These are phyloP conservation scores for Magnaporthales sp. DNA, from an alignment of 2,329 filamentous ascomycete genomes.

Conservation along the genomic window DNA sequence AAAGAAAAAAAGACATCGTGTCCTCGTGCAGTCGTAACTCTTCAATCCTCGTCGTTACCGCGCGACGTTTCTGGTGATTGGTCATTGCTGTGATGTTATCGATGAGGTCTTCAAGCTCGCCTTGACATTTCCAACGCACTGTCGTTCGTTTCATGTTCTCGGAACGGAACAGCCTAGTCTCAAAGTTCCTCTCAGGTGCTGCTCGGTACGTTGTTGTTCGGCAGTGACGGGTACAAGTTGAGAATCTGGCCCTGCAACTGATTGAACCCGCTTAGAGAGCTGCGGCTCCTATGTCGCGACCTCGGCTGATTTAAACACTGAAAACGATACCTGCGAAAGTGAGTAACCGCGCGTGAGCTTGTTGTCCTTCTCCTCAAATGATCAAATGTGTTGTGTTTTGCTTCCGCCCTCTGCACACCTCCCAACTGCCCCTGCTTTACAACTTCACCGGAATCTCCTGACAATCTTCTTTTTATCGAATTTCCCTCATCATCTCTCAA, in stretches of 20 bases:
- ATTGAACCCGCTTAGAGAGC: constrained; percentile 15
- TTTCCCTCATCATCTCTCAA: not conserved
- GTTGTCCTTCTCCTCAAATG: not conserved
- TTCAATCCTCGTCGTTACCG: not conserved
- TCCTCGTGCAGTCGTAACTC: not conserved
- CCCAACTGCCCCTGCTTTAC: not conserved
- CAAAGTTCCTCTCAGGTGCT: constrained; percentile 2
- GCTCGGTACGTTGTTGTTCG: constrained; percentile 4
- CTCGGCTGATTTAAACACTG: constrained; percentile 15
- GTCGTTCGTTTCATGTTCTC: not conserved
- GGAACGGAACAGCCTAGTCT: not conserved
- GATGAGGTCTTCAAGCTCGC: not conserved
- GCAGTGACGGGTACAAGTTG: constrained; percentile 13
- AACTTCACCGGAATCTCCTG: not conserved
- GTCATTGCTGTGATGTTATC: not conserved
- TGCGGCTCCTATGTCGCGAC: constrained; percentile 17
- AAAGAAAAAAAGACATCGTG: too few relatives aligned
- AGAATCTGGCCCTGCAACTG: constrained; percentile 16
- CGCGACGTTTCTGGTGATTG: not conserved
- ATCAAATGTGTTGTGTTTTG: constrained; percentile 2
- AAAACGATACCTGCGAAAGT: constrained; percentile 13
- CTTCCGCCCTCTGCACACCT: not conserved
- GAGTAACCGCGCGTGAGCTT: constrained; percentile 6
- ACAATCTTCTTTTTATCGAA: not conserved
- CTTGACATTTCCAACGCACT: not conserved